Conservation (phyloP, 768 basidiomycete genomes). For the Filobasidium wieringae region DNA sequence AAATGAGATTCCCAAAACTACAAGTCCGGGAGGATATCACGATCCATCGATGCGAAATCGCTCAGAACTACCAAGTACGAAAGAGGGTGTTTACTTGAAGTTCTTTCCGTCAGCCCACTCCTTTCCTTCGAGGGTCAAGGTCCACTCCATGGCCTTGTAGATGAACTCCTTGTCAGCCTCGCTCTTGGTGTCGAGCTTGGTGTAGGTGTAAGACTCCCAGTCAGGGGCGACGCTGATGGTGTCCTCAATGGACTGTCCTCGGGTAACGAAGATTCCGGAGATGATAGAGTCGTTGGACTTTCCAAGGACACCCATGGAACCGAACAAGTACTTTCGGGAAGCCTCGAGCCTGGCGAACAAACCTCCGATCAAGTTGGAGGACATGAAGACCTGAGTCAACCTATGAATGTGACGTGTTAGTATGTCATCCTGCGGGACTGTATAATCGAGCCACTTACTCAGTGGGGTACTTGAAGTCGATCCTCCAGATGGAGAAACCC, state of each 20-base stretch:
- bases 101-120: slow-evolving; percentile 61
- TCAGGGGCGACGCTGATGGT: slow-evolving; percentile 56
- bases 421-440: too few relatives aligned
- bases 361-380: slow-evolving; percentile 67
- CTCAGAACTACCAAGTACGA: too few relatives aligned
- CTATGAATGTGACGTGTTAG: too few relatives aligned
- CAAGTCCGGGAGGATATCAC: too few relatives aligned
- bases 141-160: slow-evolving; percentile 87
- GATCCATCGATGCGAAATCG: too few relatives aligned
- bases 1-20: too few relatives aligned
- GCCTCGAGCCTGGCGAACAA: slow-evolving; percentile 97
- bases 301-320: slow-evolving; percentile 83
- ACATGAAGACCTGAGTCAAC: slow-evolving; percentile 89
- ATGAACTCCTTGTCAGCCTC: slow-evolving; percentile 76
- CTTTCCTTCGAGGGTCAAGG: slow-evolving; percentile 76
- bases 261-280: slow-evolving; percentile 66
- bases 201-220: slow-evolving; percentile 78
- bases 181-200: slow-evolving; percentile 56
- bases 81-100: too few relatives aligned
- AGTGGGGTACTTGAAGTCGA: slow-evolving; percentile 93
- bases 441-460: too few relatives aligned
- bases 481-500: slow-evolving; percentile 81
- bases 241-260: slow-evolving; percentile 48
- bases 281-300: slow-evolving; percentile 63
- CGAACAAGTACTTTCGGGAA: slow-evolving; percentile 82